Evolutionary conservation across 2,329 filamentous ascomycete species (phyloP).

Genomic region (Pseudogymnoascus sp.): DNA sequence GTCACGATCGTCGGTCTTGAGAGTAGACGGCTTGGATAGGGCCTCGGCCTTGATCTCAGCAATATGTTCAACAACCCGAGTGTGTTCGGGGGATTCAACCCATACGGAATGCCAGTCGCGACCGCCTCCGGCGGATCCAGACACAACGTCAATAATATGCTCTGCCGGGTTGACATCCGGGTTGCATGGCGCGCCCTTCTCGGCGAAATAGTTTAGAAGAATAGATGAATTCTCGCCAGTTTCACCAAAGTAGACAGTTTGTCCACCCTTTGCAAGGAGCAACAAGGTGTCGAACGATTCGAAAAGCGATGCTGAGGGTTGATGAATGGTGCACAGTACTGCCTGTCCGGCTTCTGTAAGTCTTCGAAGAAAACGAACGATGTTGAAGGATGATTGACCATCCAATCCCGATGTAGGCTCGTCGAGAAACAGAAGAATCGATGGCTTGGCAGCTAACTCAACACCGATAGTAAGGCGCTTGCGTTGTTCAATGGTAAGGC

Average conservation of each 20-base stretch:
- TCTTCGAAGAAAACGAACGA: slow-evolving; percentile 54
- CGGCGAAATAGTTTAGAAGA: slow-evolving; percentile 57
- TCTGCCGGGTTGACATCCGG: slow-evolving; percentile 46
- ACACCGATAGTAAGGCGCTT: slow-evolving; percentile 57
- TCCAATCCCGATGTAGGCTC: slow-evolving; percentile 59
- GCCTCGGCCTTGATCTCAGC: slow-evolving; percentile 53
- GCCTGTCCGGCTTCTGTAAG: slow-evolving; percentile 49
- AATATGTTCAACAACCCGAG: slow-evolving; percentile 52
- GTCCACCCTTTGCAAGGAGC: slow-evolving; percentile 58
- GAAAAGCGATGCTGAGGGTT: slow-evolving; percentile 47
- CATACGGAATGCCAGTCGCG: slow-evolving; percentile 66
- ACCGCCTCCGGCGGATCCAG: slow-evolving; percentile 39
- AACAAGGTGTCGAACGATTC: slow-evolving; percentile 53
- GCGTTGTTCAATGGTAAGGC: slow-evolving; percentile 54
- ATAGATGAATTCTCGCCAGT: slow-evolving; percentile 53
- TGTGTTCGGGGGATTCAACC: slow-evolving; percentile 54
- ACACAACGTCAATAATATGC: slow-evolving; percentile 33
- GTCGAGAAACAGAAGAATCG: slow-evolving; percentile 54
- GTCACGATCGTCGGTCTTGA: slow-evolving; percentile 51
- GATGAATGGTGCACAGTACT: slow-evolving; percentile 50
- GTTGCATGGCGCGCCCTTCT: slow-evolving; percentile 47
- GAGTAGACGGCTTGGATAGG: slow-evolving; percentile 36
- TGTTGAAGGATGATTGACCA: slow-evolving; percentile 56
- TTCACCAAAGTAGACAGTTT: slow-evolving; percentile 63
- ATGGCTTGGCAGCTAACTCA: slow-evolving; percentile 49